Evolutionary conservation across 23 red algal genomes (phyloP), one percentile per base, ranked within the genome.

Genomic region (Cyanidium caldarium): DNA sequence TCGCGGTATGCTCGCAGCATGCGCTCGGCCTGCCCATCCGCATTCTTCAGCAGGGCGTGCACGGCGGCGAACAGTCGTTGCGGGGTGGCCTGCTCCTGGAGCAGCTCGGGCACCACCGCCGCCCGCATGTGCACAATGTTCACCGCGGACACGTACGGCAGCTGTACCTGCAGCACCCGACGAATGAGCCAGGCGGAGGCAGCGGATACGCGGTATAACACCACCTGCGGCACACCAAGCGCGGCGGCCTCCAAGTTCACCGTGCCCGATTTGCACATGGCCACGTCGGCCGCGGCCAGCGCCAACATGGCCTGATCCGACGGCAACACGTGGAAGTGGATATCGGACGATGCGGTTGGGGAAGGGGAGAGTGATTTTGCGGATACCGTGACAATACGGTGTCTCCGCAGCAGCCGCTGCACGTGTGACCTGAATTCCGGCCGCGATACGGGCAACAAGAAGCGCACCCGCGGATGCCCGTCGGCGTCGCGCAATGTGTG

Each of bases 241-340:
- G 41, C 70, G 35, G 58, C 70, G 36, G 70, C 70, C 58, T 75
- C 70, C 42, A 75, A 75, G 17, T 75, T 75, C 15, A 75, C 70
- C 15, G 70, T 75, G 34, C 70, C 70, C 34, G 45, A 61, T 25
- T 75, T 75, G 45, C 46, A 61, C n/a, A 75, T 75, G 15, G 45
- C 46, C 13, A 75, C n/a, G 26, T 75, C 41, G 13, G 70, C 70
- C 39, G 70, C 37, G 33, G 70, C 70, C 19, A 75, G 46, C 42
- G 43, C 70, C 13, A 75, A 17, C 16, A 14, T 10, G 10, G 70
- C 10, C 7, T 61, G 21, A 12, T 12, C 23, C 21, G n/a, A 28
- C 21, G 51, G 51, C 7, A 61, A 16, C 51, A 61, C 7, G 23
- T 14, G 21, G 31, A 61, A 61, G 51, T 28, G 7, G 3, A 5